Conservation (phyloP, 345 rosid species). For the Pugionium dolabratum region DNA sequence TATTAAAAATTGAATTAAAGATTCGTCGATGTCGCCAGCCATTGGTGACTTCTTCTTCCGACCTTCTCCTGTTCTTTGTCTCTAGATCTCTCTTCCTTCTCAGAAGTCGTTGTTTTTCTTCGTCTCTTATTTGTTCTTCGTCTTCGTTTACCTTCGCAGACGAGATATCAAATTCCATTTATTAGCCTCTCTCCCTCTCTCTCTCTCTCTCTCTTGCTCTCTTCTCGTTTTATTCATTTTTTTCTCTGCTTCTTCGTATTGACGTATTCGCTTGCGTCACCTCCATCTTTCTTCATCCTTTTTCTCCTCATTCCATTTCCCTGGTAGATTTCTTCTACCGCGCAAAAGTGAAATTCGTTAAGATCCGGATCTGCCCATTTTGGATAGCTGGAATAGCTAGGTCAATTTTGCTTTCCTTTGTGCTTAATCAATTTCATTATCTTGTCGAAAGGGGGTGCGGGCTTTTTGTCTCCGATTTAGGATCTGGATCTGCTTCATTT, state of each 20-base stretch:
- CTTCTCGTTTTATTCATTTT: neutral
- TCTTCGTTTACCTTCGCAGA: slow-evolving; percentile 17
- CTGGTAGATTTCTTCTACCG: slow-evolving; percentile 17
- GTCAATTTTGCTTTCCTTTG: slow-evolving; percentile 3
- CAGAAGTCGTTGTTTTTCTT: slow-evolving; percentile 18
- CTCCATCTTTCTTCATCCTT: neutral
- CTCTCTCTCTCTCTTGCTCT: neutral
- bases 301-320: slow-evolving; percentile 20
- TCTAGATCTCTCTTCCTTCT: slow-evolving; percentile 29
- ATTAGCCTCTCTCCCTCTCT: slow-evolving; percentile 5
- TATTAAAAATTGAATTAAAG: slow-evolving; percentile 23
- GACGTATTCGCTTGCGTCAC: slow-evolving; percentile 36
- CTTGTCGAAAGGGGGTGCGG: neutral
- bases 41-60: slow-evolving; percentile 41
- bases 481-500: slow-evolving; percentile 19
- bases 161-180: slow-evolving; percentile 23
- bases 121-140: slow-evolving; percentile 23
- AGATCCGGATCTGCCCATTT: slow-evolving; percentile 36
- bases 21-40: slow-evolving; percentile 43
- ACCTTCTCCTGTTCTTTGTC: slow-evolving; percentile 27
- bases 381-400: slow-evolving; percentile 11
- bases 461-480: slow-evolving; percentile 4
- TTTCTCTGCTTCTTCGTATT: slow-evolving; percentile 22
- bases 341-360: slow-evolving; percentile 13
- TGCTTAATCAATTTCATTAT: slow-evolving; percentile 22